Percentiles rank a stretch among this genome's conserved stretches.
Evolutionary conservation across 495 filamentous ascomycete genomes (phyloP).

Genomic region (Annulohypoxylon stygium): DNA sequence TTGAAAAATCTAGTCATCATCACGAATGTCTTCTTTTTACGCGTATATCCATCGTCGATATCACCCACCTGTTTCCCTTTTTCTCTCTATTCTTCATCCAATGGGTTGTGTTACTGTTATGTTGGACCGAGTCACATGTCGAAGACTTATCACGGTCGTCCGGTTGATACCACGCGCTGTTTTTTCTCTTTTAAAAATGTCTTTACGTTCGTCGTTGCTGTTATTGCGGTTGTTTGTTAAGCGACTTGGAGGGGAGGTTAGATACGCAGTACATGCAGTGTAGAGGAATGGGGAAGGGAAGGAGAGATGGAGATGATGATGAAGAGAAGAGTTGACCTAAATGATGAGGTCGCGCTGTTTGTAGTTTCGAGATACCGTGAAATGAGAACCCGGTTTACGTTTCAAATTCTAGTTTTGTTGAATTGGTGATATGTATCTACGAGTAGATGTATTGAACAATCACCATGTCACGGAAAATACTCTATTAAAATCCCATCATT

Average conservation of each 20-base stretch:
- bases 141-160: not conserved
- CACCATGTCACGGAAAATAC: not conserved
- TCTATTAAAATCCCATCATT: not conserved
- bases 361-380: slow-evolving; percentile 17
- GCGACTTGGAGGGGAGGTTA: slow-evolving; percentile 14
- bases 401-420: not conserved
- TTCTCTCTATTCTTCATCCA: not conserved
- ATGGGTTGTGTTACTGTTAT: slow-evolving; percentile 9
- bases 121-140: slow-evolving; percentile 2
- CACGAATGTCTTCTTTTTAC: slow-evolving; percentile 15
- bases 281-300: not conserved
- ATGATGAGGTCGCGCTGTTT: slow-evolving; percentile 8
- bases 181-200: slow-evolving; percentile 7
- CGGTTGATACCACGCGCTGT: slow-evolving; percentile 34
- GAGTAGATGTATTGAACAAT: not conserved
- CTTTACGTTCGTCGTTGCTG: not conserved
- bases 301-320: not conserved
- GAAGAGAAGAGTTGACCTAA: not conserved
- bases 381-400: slow-evolving; percentile 5
- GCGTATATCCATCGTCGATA: slow-evolving; percentile 28
- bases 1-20: slow-evolving; percentile 18
- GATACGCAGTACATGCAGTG: not conserved
- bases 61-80: not conserved
- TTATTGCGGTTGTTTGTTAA: not conserved
- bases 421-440: not conserved